A percentile compares a stretch with the other conserved stretches of the same genome.
These are phyloP conservation scores for Arxiozyma heterogenica DNA, from an alignment of 1,139 yeast species.

Conservation along the genomic window DNA sequence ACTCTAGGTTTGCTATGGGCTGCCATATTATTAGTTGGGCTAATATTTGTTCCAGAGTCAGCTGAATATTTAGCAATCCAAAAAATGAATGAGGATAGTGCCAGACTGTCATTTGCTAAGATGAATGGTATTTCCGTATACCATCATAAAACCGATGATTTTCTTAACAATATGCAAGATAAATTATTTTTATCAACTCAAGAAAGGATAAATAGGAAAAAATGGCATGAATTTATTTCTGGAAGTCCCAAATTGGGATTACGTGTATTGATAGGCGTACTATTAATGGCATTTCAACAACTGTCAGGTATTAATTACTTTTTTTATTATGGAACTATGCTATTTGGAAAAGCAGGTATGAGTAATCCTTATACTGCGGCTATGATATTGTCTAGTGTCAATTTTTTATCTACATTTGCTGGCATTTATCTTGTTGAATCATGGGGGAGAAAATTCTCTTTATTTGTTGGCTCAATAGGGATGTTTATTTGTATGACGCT, in stretches of 20 bases:
- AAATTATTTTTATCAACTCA: not conserved
- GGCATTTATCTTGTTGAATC: conserved; percentile 61
- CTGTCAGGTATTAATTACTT: conserved; percentile 52
- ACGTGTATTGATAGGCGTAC: conserved; percentile 44
- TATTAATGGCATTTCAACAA: conserved; percentile 50
- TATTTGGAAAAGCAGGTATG: conserved; percentile 44
- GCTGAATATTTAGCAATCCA: conserved; percentile 40
- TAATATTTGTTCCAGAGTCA: conserved; percentile 44
- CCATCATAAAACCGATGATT: conserved; percentile 37
- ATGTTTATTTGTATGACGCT: conserved; percentile 56
- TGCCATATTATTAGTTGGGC: conserved; percentile 37
- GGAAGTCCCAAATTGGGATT: conserved; percentile 40
- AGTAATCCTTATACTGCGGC: conserved; percentile 40
- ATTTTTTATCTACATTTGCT: conserved; percentile 64
- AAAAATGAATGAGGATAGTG: conserved; percentile 25
- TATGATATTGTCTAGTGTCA: conserved; percentile 63
- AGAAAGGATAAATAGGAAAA: conserved; percentile 4
- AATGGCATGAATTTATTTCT: conserved; percentile 38
- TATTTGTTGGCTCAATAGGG: conserved; percentile 51
- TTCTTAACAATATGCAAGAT: conserved; percentile 34
- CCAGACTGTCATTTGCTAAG: conserved; percentile 40
- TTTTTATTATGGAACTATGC: conserved; percentile 48
- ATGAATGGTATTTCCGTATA: conserved; percentile 39
- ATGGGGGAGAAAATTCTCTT: conserved; percentile 57
- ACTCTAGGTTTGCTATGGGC: conserved; percentile 43